Base-by-base conservation (phyloP, 441 rosid species). In the Macaranga tanarius region DNA sequence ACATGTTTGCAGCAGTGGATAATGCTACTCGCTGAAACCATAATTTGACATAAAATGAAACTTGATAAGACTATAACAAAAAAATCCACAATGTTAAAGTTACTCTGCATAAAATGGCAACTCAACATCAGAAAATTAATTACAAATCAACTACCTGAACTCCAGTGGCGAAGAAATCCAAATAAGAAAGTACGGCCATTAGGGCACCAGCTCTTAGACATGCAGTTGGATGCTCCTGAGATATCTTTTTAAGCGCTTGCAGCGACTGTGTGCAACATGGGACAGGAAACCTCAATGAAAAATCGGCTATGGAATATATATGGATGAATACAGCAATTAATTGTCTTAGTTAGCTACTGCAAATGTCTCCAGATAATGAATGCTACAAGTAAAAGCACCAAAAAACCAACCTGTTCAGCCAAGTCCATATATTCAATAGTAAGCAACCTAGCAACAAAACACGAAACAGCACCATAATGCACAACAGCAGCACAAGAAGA, bases 1-100 rank as follows among this genome's bases (percentile, higher is more conserved):
- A 96, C 97, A 96, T 96, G 79, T 96, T 93, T 81, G 99, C 99
- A 77, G 99, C 99, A 72, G 99, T 96, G 62, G 97, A 90, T 77
- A 96, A 77, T 26, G 99, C 99, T 26, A 93, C 99, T 52, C 99
- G 89, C 99, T 96, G 80, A 64, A 65, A 70, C 47, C 62, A 81
- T 48, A 56, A 55, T 55, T 20, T 20, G 52, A 42, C 12, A 42
- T 7, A 42, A 73, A 73, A 31, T 42, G 65, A 70, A 73, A 65
- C 64, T 6, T 48, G 54, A 74, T 69, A 64, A 62, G 76, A 54
- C 62, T 22, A 4, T 2, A 4, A 4, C 0, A 3, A 34, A 34
- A 42, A 42, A 58, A 12, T 16, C 47, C 69, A 73, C 54, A 65
- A 69, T 1, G 57, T 15, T 16, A 38, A 38, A 59, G 57, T 19